phyloP scores from a whole-genome alignment of 345 rosid genomes.

The Erysimum cheiranthoides region DNA sequence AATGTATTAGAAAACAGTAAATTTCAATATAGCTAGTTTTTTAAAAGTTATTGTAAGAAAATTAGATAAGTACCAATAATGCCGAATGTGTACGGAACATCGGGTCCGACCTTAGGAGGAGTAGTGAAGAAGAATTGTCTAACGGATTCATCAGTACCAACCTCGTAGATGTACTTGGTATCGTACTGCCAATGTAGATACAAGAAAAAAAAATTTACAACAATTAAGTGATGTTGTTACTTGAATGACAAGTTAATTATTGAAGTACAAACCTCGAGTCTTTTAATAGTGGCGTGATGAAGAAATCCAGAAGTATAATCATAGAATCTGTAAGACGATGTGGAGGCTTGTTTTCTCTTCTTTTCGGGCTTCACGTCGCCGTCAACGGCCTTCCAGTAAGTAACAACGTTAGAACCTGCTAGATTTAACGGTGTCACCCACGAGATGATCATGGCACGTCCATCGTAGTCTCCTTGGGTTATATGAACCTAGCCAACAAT shows the following conservation, averaged over 20 bases:
- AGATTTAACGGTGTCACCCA: conserved; percentile 53
- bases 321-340: conserved; percentile 47
- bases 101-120: conserved; percentile 70
- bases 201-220: neutral
- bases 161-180: conserved; percentile 61
- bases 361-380: conserved; percentile 7
- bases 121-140: conserved; percentile 57
- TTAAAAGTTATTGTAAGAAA: neutral
- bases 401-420: conserved; percentile 41
- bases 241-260: conserved; percentile 1
- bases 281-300: conserved; percentile 54
- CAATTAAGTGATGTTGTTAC: neutral
- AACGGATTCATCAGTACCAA: conserved; percentile 50
- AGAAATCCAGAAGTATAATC: conserved; percentile 55
- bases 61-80: conserved; percentile 56
- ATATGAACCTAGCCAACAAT: conserved; percentile 50
- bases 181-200: conserved; percentile 44
- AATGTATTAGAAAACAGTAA: neutral
- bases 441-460: conserved; percentile 52
- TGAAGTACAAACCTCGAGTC: conserved; percentile 49
- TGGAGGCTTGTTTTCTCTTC: conserved; percentile 39
- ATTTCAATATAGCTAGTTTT: neutral
- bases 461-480: conserved; percentile 55
- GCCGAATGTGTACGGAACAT: conserved; percentile 72
- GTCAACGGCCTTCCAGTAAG: conserved; percentile 43